Evolutionary conservation across 2,329 filamentous ascomycete species (phyloP), one percentile per base, ranked within the genome.

Genomic region (Verticillium zaregamsianum): DNA sequence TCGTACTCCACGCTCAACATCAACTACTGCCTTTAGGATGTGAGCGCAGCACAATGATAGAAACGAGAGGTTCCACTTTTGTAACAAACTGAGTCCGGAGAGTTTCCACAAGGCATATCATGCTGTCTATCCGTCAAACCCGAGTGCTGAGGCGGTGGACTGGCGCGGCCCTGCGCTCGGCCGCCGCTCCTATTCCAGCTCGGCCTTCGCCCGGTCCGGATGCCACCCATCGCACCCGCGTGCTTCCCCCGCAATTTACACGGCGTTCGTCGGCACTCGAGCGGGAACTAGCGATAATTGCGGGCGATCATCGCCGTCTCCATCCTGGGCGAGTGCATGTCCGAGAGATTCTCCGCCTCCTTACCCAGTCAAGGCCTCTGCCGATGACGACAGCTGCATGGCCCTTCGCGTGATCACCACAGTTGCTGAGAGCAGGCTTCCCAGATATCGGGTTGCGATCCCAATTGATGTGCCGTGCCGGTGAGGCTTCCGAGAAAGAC

Each of bases 291-390:
- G 9, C 45, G n/a, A 28, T 5, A 5, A 52, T 52, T 25, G 20
- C 20, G 45, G 45, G 20, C 20, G 45, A 52, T 52, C 45, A 14
- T 23, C 45, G 20, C n/a, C n/a, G 45, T 25, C 1, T 52, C 20
- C 45, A 20, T 52, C 45, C 9, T n/a, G 45, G 45, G 45, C 12
- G 58, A 55, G 35, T 25, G 12, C 33, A 40, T 15, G 33, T 65
- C 62, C 64, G 64, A 35, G 23, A 65, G 55, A 62, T 61, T 64
- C 58, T 65, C 64, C 64, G 62, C 55, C 45, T 12, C 60, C 58
- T 61, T 61, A 3, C 62, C 60, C 7, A 55, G 58, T 64, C n/a
- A 28, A 57, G 58, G 9, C 25, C 23, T 56, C 20, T 23, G 55
- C 63, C 60, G 62, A 65, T 65, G 62, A 59, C 60, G 62, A 65